phyloP scores from a whole-genome alignment of 805 yeast genomes.

The Hanseniaspora meyeri region DNA sequence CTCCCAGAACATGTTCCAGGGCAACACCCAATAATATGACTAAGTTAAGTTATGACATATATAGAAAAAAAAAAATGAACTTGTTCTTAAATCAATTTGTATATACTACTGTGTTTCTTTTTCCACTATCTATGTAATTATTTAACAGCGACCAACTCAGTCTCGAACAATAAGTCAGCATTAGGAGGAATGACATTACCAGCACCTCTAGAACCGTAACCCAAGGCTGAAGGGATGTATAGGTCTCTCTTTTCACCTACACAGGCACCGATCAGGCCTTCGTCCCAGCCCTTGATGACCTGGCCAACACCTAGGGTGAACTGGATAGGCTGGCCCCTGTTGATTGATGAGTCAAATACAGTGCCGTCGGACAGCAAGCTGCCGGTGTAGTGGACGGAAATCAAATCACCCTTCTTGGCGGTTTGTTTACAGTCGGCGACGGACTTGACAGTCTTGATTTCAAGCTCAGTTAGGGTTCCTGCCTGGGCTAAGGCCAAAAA shows the following conservation, averaged over 20 bases:
- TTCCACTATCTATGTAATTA: background rate
- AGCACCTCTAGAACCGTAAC: slow-evolving; percentile 65
- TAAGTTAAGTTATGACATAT: too few relatives aligned
- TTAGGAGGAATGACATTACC: slow-evolving; percentile 69
- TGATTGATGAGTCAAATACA: slow-evolving; percentile 61
- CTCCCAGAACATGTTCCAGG: slow-evolving; percentile 23
- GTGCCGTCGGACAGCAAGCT: slow-evolving; percentile 46
- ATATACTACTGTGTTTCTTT: too few relatives aligned
- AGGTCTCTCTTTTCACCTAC: slow-evolving; percentile 74
- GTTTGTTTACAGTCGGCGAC: slow-evolving; percentile 44
- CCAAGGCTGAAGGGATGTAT: slow-evolving; percentile 66
- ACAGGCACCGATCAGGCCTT: slow-evolving; percentile 73
- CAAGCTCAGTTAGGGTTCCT: slow-evolving; percentile 22
- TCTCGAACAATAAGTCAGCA: slow-evolving; percentile 44
- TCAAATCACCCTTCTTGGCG: slow-evolving; percentile 52
- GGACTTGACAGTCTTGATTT: slow-evolving; percentile 36
- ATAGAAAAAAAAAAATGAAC: too few relatives aligned
- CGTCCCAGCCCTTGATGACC: slow-evolving; percentile 86
- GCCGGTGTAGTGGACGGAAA: slow-evolving; percentile 74
- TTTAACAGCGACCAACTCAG: slow-evolving; percentile 21
- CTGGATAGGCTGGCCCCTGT: slow-evolving; percentile 52
- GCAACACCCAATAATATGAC: background rate
- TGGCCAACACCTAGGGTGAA: slow-evolving; percentile 67
- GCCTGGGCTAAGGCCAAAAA: slow-evolving; percentile 15
- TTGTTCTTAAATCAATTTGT: too few relatives aligned